Percentiles rank a stretch among this genome's conserved stretches.
Evolutionary conservation across 2,329 filamentous ascomycete species (phyloP).

Genomic region (Curvularia eragrostidis): DNA sequence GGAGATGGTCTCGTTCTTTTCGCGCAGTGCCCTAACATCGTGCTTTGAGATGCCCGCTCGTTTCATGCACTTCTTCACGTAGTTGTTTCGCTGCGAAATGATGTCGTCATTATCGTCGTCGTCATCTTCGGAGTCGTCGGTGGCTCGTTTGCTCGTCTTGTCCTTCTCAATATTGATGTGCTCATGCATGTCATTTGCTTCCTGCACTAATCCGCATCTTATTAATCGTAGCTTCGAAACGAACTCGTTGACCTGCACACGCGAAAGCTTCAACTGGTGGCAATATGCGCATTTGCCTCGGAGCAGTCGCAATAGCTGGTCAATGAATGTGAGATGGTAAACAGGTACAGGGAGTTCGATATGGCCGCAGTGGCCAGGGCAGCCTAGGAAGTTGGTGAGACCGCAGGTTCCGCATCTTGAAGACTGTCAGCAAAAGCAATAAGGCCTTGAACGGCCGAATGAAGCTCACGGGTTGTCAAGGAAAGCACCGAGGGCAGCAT

Average conservation of each 20-base stretch:
- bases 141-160: slow-evolving; percentile 43
- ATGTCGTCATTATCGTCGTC: slow-evolving; percentile 66
- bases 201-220: slow-evolving; percentile 79
- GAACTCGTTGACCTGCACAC: slow-evolving; percentile 77
- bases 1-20: slow-evolving; percentile 83
- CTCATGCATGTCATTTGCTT: slow-evolving; percentile 63
- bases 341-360: slow-evolving; percentile 93
- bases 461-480: slow-evolving; percentile 76
- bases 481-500: slow-evolving; percentile 89
- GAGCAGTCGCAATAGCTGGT: slow-evolving; percentile 84
- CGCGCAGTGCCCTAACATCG: slow-evolving; percentile 56
- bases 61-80: slow-evolving; percentile 75
- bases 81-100: slow-evolving; percentile 66
- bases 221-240: slow-evolving; percentile 85
- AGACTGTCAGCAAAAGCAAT: slow-evolving; percentile 15
- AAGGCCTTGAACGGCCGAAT: background rate
- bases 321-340: slow-evolving; percentile 96
- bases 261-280: slow-evolving; percentile 80
- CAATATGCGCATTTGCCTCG: slow-evolving; percentile 92
- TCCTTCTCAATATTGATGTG: slow-evolving; percentile 52
- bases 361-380: slow-evolving; percentile 92
- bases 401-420: slow-evolving; percentile 92
- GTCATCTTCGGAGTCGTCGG: slow-evolving; percentile 67
- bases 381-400: slow-evolving; percentile 73
- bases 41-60: slow-evolving; percentile 58